Conservation (phyloP, 192 early-diverging fungal species). For the Ramicandelaber brevisporus region DNA sequence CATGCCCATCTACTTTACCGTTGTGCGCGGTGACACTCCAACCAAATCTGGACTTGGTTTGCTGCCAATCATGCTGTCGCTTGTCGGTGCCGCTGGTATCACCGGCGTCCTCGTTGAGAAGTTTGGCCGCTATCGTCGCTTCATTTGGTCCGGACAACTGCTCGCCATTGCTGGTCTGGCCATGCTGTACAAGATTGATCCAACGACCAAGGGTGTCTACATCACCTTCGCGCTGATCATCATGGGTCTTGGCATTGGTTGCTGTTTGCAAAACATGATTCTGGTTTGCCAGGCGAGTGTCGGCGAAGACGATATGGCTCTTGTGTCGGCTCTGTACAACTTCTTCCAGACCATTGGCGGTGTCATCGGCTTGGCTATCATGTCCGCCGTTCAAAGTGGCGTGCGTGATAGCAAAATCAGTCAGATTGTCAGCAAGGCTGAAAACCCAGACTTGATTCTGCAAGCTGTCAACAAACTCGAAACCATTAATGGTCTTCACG, state of each 20-base stretch:
- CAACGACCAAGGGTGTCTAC: constrained; percentile 12
- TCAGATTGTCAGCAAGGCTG: too few species aligned
- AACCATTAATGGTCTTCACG: too few species aligned
- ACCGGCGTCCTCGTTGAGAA: constrained; percentile 36
- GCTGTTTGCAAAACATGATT: constrained; percentile 41
- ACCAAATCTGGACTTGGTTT: constrained; percentile 52
- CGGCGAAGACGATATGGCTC: constrained; percentile 23
- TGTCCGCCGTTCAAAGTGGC: too few species aligned
- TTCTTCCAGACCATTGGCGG: constrained; percentile 45
- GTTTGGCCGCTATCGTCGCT: constrained; percentile 27
- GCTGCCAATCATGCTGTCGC: constrained; percentile 45
- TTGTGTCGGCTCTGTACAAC: constrained; percentile 35
- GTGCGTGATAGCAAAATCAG: too few species aligned
- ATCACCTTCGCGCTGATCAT: constrained; percentile 36
- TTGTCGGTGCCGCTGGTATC: constrained; percentile 36
- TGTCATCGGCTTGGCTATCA: constrained; percentile 31
- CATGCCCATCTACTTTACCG: constrained; percentile 38
- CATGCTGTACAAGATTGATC: constrained; percentile 25
- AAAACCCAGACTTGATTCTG: too few species aligned
- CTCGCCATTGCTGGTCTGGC: constrained; percentile 31
- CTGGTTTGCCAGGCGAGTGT: constrained; percentile 48
- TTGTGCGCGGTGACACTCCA: constrained; percentile 43
- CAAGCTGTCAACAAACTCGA: too few species aligned
- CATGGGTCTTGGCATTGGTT: constrained; percentile 48
- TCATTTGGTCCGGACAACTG: constrained; percentile 35